Percentiles rank a stretch among this genome's conserved stretches.
Conservation (phyloP, 805 yeast genomes). For the Ogataea zsoltii region DNA sequence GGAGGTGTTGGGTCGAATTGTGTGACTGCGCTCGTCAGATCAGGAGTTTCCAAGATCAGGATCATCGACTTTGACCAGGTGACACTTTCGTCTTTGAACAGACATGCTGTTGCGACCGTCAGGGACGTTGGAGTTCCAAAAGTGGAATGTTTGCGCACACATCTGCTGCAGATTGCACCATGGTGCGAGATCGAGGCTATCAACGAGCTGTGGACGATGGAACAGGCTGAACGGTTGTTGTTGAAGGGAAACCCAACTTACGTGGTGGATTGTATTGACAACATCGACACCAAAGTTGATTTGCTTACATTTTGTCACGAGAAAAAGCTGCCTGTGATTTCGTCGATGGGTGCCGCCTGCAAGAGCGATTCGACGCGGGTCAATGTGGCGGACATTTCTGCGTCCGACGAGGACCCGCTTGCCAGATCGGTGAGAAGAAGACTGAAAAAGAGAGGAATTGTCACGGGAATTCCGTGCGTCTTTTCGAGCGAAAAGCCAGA, state of each 20-base stretch:
- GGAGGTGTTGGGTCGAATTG: constrained; percentile 99
- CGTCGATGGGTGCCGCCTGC: constrained; percentile 97
- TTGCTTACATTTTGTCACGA: constrained; percentile 70
- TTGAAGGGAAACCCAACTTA: constrained; percentile 64
- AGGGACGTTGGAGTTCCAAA: constrained; percentile 91
- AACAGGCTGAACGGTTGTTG: constrained; percentile 62
- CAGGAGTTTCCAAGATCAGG: constrained; percentile 79
- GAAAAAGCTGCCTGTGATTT: constrained; percentile 63
- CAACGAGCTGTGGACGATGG: constrained; percentile 74
- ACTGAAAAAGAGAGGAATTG: constrained; percentile 76
- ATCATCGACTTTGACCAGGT: constrained; percentile 97
- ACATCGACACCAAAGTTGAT: constrained; percentile 95
- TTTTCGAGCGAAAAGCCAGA: constrained; percentile 97
- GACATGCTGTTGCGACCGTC: constrained; percentile 93
- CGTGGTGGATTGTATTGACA: constrained; percentile 94
- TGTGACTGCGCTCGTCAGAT: constrained; percentile 84
- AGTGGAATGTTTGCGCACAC: constrained; percentile 75
- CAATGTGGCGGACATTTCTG: constrained; percentile 83
- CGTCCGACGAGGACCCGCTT: constrained; percentile 91
- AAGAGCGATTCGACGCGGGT: constrained; percentile 94
- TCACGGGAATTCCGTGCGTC: constrained; percentile 77
- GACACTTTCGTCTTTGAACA: constrained; percentile 82
- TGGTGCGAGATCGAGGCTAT: constrained; percentile 83
- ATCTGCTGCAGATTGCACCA: constrained; percentile 78
- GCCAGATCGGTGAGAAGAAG: constrained; percentile 85